Percentiles rank a stretch among this genome's conserved stretches.
Evolutionary conservation across 2,329 filamentous ascomycete genomes (phyloP).

Genomic region (Epichloe typhina): DNA sequence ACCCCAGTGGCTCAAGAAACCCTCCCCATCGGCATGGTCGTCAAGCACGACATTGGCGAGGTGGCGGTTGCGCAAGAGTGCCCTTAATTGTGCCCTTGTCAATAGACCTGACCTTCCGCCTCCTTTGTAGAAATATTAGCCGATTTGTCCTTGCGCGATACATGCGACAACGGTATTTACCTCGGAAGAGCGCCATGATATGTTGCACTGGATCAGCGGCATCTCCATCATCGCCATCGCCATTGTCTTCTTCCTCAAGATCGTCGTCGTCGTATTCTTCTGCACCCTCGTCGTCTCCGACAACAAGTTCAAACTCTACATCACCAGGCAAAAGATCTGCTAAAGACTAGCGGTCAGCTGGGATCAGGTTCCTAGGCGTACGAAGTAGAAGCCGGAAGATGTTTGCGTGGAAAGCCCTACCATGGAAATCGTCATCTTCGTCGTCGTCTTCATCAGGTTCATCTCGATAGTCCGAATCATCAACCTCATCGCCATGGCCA

Average conservation of each 20-base stretch:
- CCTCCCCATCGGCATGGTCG: constrained; percentile 24
- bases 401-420: neutral
- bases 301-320: constrained; percentile 12
- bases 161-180: constrained; percentile 9
- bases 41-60: constrained; percentile 23
- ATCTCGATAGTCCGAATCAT: constrained; percentile 10
- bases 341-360: neutral
- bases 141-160: neutral
- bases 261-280: constrained; percentile 10
- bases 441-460: constrained; percentile 11
- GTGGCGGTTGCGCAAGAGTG: constrained; percentile 26
- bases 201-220: constrained; percentile 22
- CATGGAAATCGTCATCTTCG: constrained; percentile 10
- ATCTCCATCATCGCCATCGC: constrained; percentile 10
- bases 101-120: constrained; percentile 18
- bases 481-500: constrained; percentile 6
- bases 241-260: constrained; percentile 14
- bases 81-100: constrained; percentile 25
- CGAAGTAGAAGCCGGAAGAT: neutral
- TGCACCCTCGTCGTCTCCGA: constrained; percentile 10
- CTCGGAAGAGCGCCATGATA: constrained; percentile 18
- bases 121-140: constrained; percentile 8
- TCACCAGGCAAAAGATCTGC: constrained; percentile 4
- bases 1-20: constrained; percentile 25
- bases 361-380: neutral